phyloP scores from a whole-genome alignment of 2,329 filamentous ascomycete genomes.

The Graphiopsis chlorocephala region DNA sequence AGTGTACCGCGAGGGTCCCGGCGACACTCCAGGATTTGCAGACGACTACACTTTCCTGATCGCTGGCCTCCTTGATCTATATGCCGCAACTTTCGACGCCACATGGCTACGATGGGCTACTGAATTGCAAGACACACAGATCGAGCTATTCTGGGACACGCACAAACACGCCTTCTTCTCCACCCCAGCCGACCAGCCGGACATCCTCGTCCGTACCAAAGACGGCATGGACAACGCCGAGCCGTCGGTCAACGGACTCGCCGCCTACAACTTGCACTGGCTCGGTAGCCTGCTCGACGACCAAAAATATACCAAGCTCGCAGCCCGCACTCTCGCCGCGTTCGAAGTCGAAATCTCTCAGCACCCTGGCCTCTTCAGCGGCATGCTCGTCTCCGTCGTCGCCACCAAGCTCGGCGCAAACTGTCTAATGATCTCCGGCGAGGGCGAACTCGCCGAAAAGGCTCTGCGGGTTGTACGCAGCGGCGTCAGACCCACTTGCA shows the following conservation, averaged over 20 bases:
- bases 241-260: constrained; percentile 84
- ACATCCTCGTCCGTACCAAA: constrained; percentile 82
- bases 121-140: constrained; percentile 73
- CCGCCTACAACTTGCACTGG: constrained; percentile 83
- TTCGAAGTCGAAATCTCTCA: constrained; percentile 92
- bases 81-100: constrained; percentile 76
- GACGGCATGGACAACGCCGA: constrained; percentile 92
- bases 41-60: constrained; percentile 94
- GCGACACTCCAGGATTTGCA: constrained; percentile 71
- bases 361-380: constrained; percentile 87
- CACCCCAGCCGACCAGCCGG: constrained; percentile 59
- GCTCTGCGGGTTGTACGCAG: constrained; percentile 41
- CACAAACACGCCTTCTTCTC: constrained; percentile 66
- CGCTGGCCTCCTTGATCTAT: constrained; percentile 77
- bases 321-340: constrained; percentile 71
- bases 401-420: constrained; percentile 68
- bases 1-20: constrained; percentile 67
- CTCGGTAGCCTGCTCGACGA: constrained; percentile 69
- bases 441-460: constrained; percentile 41
- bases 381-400: constrained; percentile 73
- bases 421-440: constrained; percentile 55
- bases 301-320: constrained; percentile 60
- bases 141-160: constrained; percentile 72
- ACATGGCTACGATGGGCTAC: constrained; percentile 77
- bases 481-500: constrained; percentile 37